Percentiles rank a stretch among this genome's conserved stretches.
Evolutionary conservation across 768 basidiomycete genomes (phyloP).

Genomic region (Rhodosporidiobolus sp.): DNA sequence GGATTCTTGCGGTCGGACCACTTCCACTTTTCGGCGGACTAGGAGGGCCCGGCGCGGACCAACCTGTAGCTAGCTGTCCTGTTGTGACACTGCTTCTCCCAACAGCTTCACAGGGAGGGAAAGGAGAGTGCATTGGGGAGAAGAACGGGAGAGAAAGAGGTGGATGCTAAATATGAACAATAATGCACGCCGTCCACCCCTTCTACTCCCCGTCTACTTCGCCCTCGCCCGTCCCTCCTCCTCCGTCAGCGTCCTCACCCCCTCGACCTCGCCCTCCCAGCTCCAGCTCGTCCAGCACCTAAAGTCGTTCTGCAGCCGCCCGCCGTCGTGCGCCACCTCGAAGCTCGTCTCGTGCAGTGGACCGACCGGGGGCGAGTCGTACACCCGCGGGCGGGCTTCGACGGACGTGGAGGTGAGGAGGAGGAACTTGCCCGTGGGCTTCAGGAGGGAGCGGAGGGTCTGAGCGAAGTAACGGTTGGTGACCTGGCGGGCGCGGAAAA

Average conservation of each 20-base stretch:
- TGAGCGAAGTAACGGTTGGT: constrained; percentile 40
- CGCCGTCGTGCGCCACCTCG: constrained; percentile 30
- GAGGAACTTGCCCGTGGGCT: constrained; percentile 36
- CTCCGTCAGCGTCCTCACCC: background rate
- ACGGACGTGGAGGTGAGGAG: constrained; percentile 43
- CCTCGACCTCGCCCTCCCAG: constrained; percentile 21
- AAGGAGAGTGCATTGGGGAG: too few relatives aligned
- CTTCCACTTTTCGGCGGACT: background rate
- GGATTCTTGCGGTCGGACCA: constrained; percentile 65
- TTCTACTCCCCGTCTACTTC: background rate
- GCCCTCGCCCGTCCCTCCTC: too few relatives aligned
- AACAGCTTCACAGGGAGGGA: too few relatives aligned
- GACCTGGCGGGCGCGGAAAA: constrained; percentile 6
- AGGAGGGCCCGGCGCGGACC: background rate
- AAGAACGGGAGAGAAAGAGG: background rate
- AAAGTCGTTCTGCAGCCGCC: constrained; percentile 37
- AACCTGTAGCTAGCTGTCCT: background rate
- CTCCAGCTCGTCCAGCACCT: constrained; percentile 32
- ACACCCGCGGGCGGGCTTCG: constrained; percentile 15
- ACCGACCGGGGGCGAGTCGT: constrained; percentile 28
- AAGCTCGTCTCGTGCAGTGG: constrained; percentile 21
- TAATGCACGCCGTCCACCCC: background rate
- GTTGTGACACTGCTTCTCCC: background rate
- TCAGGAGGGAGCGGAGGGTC: constrained; percentile 35
- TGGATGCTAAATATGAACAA: background rate